Percentiles rank a stretch among this genome's conserved stretches.
Conservation (phyloP, 305 asterid genomes). For the Solanum hybrid region DNA sequence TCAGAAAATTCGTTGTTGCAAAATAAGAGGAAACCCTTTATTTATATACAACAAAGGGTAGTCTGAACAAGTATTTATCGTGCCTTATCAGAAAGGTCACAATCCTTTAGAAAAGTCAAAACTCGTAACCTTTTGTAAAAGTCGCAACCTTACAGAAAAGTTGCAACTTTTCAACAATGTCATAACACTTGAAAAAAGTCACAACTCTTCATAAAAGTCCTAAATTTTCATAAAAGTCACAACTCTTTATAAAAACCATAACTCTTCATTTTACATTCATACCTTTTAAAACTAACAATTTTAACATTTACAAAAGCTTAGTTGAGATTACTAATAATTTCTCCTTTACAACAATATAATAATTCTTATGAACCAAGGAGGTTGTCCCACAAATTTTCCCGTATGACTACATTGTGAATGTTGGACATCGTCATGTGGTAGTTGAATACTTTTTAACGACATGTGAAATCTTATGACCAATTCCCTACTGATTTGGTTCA, state of each 20-base stretch:
- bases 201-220: too few relatives aligned
- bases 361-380: background rate
- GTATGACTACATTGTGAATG: too few relatives aligned
- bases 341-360: background rate
- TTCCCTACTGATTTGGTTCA: background rate
- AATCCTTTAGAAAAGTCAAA: too few relatives aligned
- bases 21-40: background rate
- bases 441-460: background rate
- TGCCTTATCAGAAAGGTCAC: background rate
- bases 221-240: too few relatives aligned
- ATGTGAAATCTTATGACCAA: background rate
- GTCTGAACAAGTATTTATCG: too few relatives aligned
- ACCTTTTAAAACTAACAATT: background rate
- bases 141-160: background rate
- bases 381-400: too few relatives aligned
- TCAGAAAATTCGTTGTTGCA: background rate
- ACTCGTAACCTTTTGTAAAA: background rate
- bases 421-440: too few relatives aligned
- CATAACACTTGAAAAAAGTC: background rate
- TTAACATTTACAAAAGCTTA: background rate
- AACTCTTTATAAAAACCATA: background rate
- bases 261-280: background rate
- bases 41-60: background rate
- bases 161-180: background rate
- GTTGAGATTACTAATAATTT: background rate